A percentile compares a stretch with the other conserved stretches of the same genome.
Evolutionary conservation across 2,329 filamentous ascomycete genomes (phyloP).

Genomic region (Diaporthe sp.): DNA sequence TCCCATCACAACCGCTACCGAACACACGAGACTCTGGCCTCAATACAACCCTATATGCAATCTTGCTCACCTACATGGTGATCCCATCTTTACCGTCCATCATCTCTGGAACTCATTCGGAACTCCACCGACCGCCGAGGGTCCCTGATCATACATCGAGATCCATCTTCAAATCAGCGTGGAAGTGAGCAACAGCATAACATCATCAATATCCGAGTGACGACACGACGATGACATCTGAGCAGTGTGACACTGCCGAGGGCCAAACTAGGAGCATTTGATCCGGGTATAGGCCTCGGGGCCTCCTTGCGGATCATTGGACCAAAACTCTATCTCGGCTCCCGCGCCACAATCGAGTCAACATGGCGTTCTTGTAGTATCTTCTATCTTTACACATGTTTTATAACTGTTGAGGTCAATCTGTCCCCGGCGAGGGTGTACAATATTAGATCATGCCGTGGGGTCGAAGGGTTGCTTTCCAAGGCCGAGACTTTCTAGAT

Average conservation of each 20-base stretch:
- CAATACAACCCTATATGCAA: background rate
- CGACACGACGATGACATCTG: background rate
- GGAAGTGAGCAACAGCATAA: background rate
- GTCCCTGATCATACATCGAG: background rate
- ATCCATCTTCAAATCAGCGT: background rate
- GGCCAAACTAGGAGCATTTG: background rate
- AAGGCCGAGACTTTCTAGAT: background rate
- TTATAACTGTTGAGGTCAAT: background rate
- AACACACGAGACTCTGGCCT: background rate
- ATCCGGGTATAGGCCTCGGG: background rate
- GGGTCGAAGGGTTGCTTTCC: too few species aligned
- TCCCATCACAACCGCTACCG: background rate
- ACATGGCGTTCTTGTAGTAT: too few species aligned
- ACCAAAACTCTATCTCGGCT: background rate
- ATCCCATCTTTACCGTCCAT: background rate
- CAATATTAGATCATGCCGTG: background rate
- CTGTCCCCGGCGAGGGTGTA: background rate
- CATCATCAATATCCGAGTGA: background rate
- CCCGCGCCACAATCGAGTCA: background rate
- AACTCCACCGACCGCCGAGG: background rate
- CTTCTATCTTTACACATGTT: background rate
- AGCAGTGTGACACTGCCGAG: background rate
- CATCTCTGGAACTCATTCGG: background rate
- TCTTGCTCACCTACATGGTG: background rate
- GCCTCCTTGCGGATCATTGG: background rate